A percentile compares a stretch with the other conserved stretches of the same genome.
These are phyloP conservation scores for Magnaporthiopsis incrustans DNA, from an alignment of 2,329 filamentous ascomycete genomes.

Conservation along the genomic window DNA sequence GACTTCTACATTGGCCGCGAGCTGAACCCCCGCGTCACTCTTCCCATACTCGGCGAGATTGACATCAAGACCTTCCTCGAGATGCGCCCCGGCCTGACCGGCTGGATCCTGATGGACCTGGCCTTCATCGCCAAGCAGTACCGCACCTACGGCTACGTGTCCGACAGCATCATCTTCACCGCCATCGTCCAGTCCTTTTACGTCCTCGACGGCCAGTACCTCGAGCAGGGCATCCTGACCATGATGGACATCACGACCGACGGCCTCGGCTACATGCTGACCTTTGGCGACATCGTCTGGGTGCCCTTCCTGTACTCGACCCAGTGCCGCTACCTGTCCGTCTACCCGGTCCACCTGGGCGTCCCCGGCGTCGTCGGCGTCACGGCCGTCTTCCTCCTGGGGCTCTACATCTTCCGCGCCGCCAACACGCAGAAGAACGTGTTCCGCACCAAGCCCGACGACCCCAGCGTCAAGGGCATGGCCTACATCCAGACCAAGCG, in stretches of 20 bases:
- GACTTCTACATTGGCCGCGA: conserved; percentile 92
- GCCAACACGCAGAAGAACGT: conserved; percentile 86
- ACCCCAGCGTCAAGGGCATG: conserved; percentile 66
- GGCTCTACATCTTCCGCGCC: conserved; percentile 79
- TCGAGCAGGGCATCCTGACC: conserved; percentile 75
- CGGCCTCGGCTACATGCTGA: conserved; percentile 86
- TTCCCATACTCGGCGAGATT: conserved; percentile 70
- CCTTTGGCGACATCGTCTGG: conserved; percentile 83
- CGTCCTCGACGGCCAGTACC: conserved; percentile 71
- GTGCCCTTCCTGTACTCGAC: conserved; percentile 77
- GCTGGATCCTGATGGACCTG: conserved; percentile 75
- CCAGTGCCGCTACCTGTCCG: conserved; percentile 72
- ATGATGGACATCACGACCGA: conserved; percentile 87
- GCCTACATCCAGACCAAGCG: conserved; percentile 72
- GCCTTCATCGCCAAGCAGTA: conserved; percentile 79
- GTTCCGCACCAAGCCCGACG: conserved; percentile 77
- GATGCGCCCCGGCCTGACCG: conserved; percentile 74
- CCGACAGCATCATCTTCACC: conserved; percentile 72
- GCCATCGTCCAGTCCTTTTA: conserved; percentile 72
- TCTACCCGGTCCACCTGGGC: conserved; percentile 69
- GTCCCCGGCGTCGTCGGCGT: conserved; percentile 53
- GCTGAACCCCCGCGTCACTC: conserved; percentile 69
- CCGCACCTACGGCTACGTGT: conserved; percentile 67
- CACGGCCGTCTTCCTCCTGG: conserved; percentile 55
- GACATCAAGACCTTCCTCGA: conserved; percentile 83